Conservation (phyloP, 2,329 filamentous ascomycete species). For the Cladophialophora exuberans region DNA sequence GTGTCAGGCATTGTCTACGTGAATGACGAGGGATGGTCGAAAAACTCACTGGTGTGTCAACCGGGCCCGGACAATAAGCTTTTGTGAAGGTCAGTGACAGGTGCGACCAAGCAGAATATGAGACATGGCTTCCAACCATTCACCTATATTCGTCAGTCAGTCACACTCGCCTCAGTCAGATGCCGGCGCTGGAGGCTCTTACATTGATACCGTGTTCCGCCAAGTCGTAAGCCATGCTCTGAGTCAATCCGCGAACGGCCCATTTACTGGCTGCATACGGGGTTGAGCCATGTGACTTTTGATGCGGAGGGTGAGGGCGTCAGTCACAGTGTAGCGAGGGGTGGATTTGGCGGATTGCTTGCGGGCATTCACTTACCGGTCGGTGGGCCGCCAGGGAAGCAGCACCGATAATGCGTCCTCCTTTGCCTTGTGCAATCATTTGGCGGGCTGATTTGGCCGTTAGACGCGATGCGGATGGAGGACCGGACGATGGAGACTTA, state of each 20-base stretch:
- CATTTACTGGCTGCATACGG: conserved; percentile 68
- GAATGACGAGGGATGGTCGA: too few relatives aligned
- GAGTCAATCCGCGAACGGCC: conserved; percentile 67
- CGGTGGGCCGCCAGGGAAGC: conserved; percentile 6
- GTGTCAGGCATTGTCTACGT: too few relatives aligned
- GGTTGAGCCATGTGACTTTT: conserved; percentile 58
- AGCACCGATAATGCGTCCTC: conserved; percentile 53
- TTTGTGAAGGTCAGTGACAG: too few relatives aligned
- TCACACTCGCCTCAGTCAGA: neutral
- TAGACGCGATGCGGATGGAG: too few relatives aligned
- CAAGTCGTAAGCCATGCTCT: conserved; percentile 68
- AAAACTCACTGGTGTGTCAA: conserved; percentile 55
- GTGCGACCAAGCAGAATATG: too few relatives aligned
- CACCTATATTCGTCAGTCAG: conserved; percentile 1
- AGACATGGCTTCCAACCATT: too few relatives aligned
- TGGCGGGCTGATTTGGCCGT: conserved; percentile 55
- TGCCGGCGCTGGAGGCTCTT: conserved; percentile 36
- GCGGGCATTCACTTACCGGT: neutral
- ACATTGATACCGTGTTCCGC: conserved; percentile 66
- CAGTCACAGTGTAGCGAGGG: neutral
- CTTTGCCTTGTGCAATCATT: conserved; percentile 62
- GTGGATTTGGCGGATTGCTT: neutral
- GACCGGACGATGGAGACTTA: too few relatives aligned
- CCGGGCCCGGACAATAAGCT: conserved; percentile 68
- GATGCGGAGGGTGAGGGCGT: conserved; percentile 49